Evolutionary conservation across 192 early-diverging fungal genomes (phyloP), one percentile per base, ranked within the genome.

Genomic region (Entomortierella parvispora): DNA sequence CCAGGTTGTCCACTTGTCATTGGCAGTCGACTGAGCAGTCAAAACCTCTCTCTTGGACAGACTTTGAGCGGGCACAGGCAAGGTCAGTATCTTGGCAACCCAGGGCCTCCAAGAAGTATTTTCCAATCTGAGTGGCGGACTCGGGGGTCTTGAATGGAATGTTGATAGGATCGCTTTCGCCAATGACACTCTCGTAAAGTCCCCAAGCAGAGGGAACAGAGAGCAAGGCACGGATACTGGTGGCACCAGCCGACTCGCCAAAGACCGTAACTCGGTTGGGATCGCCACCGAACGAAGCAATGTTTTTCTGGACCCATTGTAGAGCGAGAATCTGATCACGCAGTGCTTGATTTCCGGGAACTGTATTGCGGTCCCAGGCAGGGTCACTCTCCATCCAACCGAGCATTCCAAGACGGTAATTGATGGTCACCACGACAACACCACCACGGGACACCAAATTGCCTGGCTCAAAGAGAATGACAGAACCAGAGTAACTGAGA

Each of bases 381-480:
- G 47, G 20, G 8, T 14, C 44, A 32, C 34, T 62, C n/a, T 62
- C 59, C 7, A 49, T 53, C 58, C 68, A 89, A 0, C 87, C 87
- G 2, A 88, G 49, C 14, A 75, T 71, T 0, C 88, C 88, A 10
- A 88, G 44, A 29, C 88, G 83, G 53, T 89, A 89, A 54, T 88
- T 88, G 26, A 85, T 62, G 15, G 78, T 81, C 4, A 83, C 66
- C 22, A 82, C 53, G 26, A 63, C 61, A 14, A 63, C 61, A 25
- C 61, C 61, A 23, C 61, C 61, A 22, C 61, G 48, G 40, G 61
- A 63, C 10, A 40, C 48, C 32, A 63, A 32, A 22, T 63, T 63
- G 0, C 61, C 61, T 0, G 37, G 58, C 31, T 71, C 59, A 10
- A 81, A 72, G 26, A 63, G 17, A 11, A 63, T 50, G 11, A 57